Evolutionary conservation across 1,284 basidiomycete species (phyloP).

Genomic region (Ceratobasidium sp.): DNA sequence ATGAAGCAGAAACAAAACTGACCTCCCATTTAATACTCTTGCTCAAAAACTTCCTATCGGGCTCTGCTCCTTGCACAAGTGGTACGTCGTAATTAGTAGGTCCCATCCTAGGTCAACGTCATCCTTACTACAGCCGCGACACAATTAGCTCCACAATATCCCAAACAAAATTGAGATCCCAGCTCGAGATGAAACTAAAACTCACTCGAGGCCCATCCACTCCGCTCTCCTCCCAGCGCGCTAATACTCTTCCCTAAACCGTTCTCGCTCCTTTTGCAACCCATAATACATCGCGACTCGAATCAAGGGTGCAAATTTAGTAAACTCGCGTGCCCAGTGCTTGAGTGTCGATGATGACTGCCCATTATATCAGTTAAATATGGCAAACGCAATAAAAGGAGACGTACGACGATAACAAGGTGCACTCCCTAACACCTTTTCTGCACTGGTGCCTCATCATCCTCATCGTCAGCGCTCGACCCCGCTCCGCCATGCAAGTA

Average conservation of each 20-base stretch:
- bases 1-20: constrained; percentile 63
- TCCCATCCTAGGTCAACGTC: constrained; percentile 78
- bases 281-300: constrained; percentile 95
- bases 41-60: constrained; percentile 89
- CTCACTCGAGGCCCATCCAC: constrained; percentile 23
- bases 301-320: constrained; percentile 88
- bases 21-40: constrained; percentile 89
- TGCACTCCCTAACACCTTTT: constrained; percentile 87
- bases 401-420: constrained; percentile 92
- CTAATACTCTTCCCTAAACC: constrained; percentile 72
- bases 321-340: constrained; percentile 98
- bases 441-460: constrained; percentile 4
- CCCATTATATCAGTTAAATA: constrained; percentile 6
- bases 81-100: constrained; percentile 97
- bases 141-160: constrained; percentile 53
- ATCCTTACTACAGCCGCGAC: constrained; percentile 64
- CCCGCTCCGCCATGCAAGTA: constrained; percentile 69
- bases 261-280: constrained; percentile 86
- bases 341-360: constrained; percentile 90
- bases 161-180: not conserved
- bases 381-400: constrained; percentile 10
- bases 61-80: constrained; percentile 89
- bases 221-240: constrained; percentile 54
- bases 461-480: not conserved
- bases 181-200: not conserved